A percentile compares a stretch with the other conserved stretches of the same genome.
Conservation (phyloP, 352 stramenopile genomes). For the Phytophthora colocasiae region DNA sequence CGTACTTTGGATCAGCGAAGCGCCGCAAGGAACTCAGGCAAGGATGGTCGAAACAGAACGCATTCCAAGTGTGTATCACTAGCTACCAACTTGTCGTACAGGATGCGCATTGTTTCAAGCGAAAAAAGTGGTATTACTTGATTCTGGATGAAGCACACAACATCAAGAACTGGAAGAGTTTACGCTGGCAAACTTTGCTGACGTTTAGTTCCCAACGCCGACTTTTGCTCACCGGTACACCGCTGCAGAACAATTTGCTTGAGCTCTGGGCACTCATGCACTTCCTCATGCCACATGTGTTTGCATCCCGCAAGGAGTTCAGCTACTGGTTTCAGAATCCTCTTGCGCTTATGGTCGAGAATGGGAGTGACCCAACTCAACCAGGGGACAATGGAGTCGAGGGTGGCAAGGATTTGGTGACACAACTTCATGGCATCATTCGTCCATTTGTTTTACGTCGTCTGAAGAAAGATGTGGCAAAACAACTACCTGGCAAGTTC, state of each 20-base stretch:
- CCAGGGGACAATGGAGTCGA: slow-evolving; percentile 40
- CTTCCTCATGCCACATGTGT: slow-evolving; percentile 99
- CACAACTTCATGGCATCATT: slow-evolving; percentile 97
- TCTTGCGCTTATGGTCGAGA: slow-evolving; percentile 87
- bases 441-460: slow-evolving; percentile 97
- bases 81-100: slow-evolving; percentile 99
- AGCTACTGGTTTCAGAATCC: slow-evolving; percentile 99
- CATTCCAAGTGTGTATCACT: slow-evolving; percentile 98
- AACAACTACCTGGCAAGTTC: slow-evolving; percentile 97
- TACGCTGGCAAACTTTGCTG: slow-evolving; percentile 98
- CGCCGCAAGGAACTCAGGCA: slow-evolving; percentile 89
- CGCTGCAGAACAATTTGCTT: slow-evolving; percentile 98
- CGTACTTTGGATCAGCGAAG: slow-evolving; percentile 99
- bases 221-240: slow-evolving; percentile 95
- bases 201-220: slow-evolving; percentile 97
- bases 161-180: slow-evolving; percentile 99
- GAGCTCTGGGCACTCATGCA: slow-evolving; percentile 99
- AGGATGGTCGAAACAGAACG: slow-evolving; percentile 97
- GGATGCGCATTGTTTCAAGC: slow-evolving; percentile 97
- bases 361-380: slow-evolving; percentile 77
- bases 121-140: slow-evolving; percentile 99
- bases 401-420: slow-evolving; percentile 79
- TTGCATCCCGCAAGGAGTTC: slow-evolving; percentile 93
- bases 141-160: slow-evolving; percentile 99
- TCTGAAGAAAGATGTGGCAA: slow-evolving; percentile 98